Percentiles rank a stretch among this genome's conserved stretches.
Evolutionary conservation across 1,139 yeast genomes (phyloP).

Genomic region (Meyerozyma sp.): DNA sequence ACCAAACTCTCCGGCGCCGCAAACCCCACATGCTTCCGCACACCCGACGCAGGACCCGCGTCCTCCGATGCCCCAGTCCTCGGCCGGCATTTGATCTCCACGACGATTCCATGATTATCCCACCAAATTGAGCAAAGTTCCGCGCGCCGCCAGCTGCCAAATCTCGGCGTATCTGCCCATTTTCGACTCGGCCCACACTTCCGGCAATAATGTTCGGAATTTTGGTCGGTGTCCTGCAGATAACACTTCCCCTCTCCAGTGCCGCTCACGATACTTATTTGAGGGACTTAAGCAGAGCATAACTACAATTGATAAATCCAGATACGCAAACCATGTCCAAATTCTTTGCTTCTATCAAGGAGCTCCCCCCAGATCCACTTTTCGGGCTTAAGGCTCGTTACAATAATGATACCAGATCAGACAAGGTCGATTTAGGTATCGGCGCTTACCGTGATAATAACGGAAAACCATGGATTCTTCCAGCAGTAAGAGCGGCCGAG

Average conservation of each 20-base stretch:
- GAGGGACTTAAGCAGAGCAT: neutral
- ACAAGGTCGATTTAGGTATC: constrained; percentile 86
- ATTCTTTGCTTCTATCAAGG: constrained; percentile 44
- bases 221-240: neutral
- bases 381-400: constrained; percentile 81
- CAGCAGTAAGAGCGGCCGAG: constrained; percentile 79
- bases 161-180: no score
- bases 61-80: neutral
- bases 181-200: no score
- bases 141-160: no score
- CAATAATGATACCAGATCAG: constrained; percentile 54
- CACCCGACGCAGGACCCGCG: neutral
- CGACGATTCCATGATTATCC: no score
- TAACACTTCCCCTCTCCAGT: neutral
- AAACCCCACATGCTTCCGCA: constrained; percentile 1
- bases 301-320: neutral
- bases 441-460: constrained; percentile 94
- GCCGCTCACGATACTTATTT: constrained; percentile 1
- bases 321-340: constrained; percentile 22
- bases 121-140: no score
- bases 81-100: no score
- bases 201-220: neutral
- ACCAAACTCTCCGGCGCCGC: neutral
- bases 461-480: constrained; percentile 93
- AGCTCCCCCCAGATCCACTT: constrained; percentile 71